Evolutionary conservation across 441 rosid species (phyloP).

Genomic region (Gossypium davidsonii): DNA sequence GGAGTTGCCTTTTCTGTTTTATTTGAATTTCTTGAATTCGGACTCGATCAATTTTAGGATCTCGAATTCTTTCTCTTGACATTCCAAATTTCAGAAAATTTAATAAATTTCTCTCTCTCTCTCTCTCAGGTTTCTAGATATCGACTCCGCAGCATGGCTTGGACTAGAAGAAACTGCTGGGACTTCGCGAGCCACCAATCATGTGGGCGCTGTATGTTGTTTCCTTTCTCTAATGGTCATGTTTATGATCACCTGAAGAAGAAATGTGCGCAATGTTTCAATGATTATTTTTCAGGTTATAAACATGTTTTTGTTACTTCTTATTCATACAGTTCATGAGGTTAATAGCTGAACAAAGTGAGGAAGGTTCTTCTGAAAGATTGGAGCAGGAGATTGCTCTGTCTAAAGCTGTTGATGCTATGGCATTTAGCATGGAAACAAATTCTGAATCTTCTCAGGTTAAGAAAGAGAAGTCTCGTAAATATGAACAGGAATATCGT

Average conservation of each 20-base stretch:
- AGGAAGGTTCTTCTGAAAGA: conserved; percentile 33
- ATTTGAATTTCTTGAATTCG: background rate
- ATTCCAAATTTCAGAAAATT: background rate
- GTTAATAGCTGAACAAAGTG: conserved; percentile 61
- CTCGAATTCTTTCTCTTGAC: background rate
- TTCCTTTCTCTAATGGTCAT: background rate
- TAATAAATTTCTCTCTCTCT: background rate
- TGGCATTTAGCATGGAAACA: conserved; percentile 41
- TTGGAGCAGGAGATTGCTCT: conserved; percentile 57
- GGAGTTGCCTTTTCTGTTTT: background rate
- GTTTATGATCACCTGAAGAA: background rate
- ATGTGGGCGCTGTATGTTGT: conserved; percentile 74
- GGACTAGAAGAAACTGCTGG: conserved; percentile 86
- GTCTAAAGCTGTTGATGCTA: conserved; percentile 61
- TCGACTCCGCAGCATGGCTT: conserved; percentile 60
- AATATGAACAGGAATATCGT: conserved; percentile 55
- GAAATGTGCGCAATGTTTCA: background rate
- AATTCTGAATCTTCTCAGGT: conserved; percentile 37
- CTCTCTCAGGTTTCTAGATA: conserved; percentile 46
- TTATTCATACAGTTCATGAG: conserved; percentile 48
- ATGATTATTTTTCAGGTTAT: background rate
- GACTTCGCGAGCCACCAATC: conserved; percentile 64
- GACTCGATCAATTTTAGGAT: background rate
- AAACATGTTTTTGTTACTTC: background rate
- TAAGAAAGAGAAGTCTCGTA: conserved; percentile 53